Base-by-base conservation (phyloP, 768 basidiomycete genomes). In the Trametes cinnabarina region DNA sequence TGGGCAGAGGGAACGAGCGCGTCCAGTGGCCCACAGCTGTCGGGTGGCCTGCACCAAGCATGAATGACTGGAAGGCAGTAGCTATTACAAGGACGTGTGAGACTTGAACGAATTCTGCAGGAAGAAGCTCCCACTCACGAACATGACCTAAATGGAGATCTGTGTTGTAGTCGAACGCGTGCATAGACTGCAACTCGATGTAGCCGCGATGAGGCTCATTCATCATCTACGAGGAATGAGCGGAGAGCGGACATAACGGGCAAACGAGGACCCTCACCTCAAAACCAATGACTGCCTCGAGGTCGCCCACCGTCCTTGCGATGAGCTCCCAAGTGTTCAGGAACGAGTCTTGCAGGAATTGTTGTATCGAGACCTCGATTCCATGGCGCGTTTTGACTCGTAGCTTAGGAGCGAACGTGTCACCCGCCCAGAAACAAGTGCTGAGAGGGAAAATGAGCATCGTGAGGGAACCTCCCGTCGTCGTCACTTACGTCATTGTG, bases 171-270 rank as follows among this genome's bases (percentile, higher is more conserved):
- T 98, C 88, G 73, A 92, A 98, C 10, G 78, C 76, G 63, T 97
- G 87, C 43, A 97, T 77, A 1, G 92, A 92, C 23, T 82, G 79
- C 5, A 97, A 75, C 51, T 88, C 82, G 58, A 96, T 86, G 71
- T 96, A 98, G 40, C 96, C 97, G 66, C 87, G 79, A 73, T 99
- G 94, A 0, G 94, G 94, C 72, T 97, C 94, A 63, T 98, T 97
- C 81, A 96, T 86, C 70, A 94, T 82, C 92, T 95, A 62, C 11
- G 20, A 19, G 17, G 25, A 14, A 5, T 47, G 4, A 26, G 37
- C 57, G 37, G 25, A 5, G 14, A 30, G 22, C 20, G 30, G 52
- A 37, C 11, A 34, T 52, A 17, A 35, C 50, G 3, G 20, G 37
- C 15, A 20, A n/a, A 60, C 74, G 46, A 63, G 30, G 12, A 7